Conservation (phyloP, 2,329 filamentous ascomycete species). For the Scedosporium boydii region DNA sequence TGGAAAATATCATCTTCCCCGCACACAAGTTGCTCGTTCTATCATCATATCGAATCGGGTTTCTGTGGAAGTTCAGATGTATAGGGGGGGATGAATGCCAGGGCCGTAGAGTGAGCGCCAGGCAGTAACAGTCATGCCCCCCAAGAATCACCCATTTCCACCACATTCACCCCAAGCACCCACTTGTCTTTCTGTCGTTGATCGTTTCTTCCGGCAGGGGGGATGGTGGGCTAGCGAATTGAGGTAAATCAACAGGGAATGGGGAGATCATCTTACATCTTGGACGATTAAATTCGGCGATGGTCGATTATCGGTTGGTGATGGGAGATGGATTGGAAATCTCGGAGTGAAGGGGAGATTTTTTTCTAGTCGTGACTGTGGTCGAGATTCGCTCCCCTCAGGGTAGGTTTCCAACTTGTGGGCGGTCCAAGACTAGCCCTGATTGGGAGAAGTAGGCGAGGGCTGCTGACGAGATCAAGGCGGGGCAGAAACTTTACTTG, state of each 20-base stretch:
- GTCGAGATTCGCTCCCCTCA: slow-evolving; percentile 4
- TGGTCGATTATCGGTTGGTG: slow-evolving; percentile 4
- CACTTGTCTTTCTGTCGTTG: background rate
- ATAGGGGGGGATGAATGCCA: background rate
- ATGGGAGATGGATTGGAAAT: slow-evolving; percentile 2
- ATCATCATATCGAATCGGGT: background rate
- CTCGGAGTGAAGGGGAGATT: background rate
- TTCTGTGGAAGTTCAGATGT: background rate
- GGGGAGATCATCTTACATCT: slow-evolving; percentile 2
- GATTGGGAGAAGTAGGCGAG: slow-evolving; percentile 5
- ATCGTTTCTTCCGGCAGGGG: background rate
- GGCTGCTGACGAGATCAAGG: slow-evolving; percentile 2
- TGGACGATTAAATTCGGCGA: slow-evolving; percentile 4
- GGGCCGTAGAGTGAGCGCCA: background rate
- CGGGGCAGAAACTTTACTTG: background rate
- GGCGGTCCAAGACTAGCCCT: slow-evolving; percentile 3
- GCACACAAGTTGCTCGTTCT: background rate
- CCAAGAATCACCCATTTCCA: background rate
- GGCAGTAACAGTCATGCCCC: background rate
- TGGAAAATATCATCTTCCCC: background rate
- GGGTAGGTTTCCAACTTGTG: slow-evolving; percentile 8
- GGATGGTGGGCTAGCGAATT: background rate
- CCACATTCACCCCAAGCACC: background rate
- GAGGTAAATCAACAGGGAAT: background rate
- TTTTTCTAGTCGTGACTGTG: slow-evolving; percentile 1